Conservation (phyloP, 2,329 filamentous ascomycete genomes). For the Chaetomiaceae sp. region DNA sequence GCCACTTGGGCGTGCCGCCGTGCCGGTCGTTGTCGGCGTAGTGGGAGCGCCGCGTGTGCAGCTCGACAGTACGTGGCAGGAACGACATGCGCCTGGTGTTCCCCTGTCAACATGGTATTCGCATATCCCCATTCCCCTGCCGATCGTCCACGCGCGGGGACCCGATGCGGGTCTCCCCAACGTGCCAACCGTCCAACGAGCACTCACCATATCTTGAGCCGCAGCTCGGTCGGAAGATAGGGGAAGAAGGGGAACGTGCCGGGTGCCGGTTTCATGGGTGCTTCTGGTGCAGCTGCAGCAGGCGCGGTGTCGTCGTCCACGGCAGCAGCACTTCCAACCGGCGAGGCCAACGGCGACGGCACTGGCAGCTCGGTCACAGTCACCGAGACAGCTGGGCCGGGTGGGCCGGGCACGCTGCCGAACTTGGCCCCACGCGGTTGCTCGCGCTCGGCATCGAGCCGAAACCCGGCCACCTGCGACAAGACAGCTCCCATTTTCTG, state of each 20-base stretch:
- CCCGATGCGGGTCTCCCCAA: too few relatives aligned
- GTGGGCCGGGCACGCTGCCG: background rate
- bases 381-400: slow-evolving; percentile 1
- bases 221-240: slow-evolving; percentile 31
- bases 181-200: too few relatives aligned
- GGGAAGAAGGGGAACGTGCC: slow-evolving; percentile 27
- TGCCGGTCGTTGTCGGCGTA: slow-evolving; percentile 24
- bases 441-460: background rate
- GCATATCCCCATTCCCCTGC: too few relatives aligned
- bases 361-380: slow-evolving; percentile 12
- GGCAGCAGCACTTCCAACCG: background rate
- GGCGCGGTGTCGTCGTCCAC: background rate
- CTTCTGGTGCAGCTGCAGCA: too few relatives aligned
- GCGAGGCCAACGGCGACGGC: slow-evolving; percentile 11
- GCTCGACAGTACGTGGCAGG: slow-evolving; percentile 29
- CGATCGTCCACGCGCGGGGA: background rate
- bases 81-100: slow-evolving; percentile 27
- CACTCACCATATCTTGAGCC: slow-evolving; percentile 30
- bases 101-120: too few relatives aligned
- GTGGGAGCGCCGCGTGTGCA: slow-evolving; percentile 29
- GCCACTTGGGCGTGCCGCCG: slow-evolving; percentile 24
- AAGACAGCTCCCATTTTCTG: background rate
- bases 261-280: background rate
- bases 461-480: background rate
- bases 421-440: background rate